Conservation (phyloP, 441 rosid species). For the Breynia disticha region DNA sequence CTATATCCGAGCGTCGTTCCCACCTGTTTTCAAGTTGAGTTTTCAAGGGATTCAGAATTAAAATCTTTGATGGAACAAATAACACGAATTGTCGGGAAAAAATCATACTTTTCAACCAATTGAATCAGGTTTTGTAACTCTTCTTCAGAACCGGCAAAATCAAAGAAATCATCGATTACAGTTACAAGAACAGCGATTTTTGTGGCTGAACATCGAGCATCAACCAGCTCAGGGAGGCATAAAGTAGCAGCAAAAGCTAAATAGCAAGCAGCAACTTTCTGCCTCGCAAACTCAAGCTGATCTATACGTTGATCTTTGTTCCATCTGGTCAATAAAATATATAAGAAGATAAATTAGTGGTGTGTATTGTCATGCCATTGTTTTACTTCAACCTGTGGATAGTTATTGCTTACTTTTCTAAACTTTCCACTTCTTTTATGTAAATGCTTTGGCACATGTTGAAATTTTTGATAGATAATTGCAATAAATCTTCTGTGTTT, state of each 20-base stretch:
- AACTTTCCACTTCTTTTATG: constrained; percentile 12
- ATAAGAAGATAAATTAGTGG: too few species aligned
- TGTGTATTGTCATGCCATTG: too few species aligned
- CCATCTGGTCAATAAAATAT: constrained; percentile 10
- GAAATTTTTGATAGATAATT: constrained; percentile 8
- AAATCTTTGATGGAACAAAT: background rate
- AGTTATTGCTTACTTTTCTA: constrained; percentile 18
- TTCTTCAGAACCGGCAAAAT: constrained; percentile 10
- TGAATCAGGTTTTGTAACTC: constrained; percentile 10
- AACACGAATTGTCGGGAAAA: background rate
- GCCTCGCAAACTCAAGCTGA: constrained; percentile 12
- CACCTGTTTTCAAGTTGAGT: constrained; percentile 3
- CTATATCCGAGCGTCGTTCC: background rate
- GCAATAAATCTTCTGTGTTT: constrained; percentile 2
- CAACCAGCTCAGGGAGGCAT: constrained; percentile 5
- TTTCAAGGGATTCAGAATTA: background rate
- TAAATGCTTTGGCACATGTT: constrained; percentile 6
- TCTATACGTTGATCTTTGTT: constrained; percentile 10
- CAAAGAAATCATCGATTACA: constrained; percentile 9
- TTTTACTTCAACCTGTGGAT: background rate
- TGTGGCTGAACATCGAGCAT: constrained; percentile 11
- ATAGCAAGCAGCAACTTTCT: constrained; percentile 7
- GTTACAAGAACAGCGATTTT: constrained; percentile 10
- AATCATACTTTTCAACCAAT: constrained; percentile 6
- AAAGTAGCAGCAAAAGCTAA: constrained; percentile 11